Evolutionary conservation across 164 flowering plant genomes (phyloP), one percentile per base, ranked within the genome.

Genomic region (Dillenia turbinata): DNA sequence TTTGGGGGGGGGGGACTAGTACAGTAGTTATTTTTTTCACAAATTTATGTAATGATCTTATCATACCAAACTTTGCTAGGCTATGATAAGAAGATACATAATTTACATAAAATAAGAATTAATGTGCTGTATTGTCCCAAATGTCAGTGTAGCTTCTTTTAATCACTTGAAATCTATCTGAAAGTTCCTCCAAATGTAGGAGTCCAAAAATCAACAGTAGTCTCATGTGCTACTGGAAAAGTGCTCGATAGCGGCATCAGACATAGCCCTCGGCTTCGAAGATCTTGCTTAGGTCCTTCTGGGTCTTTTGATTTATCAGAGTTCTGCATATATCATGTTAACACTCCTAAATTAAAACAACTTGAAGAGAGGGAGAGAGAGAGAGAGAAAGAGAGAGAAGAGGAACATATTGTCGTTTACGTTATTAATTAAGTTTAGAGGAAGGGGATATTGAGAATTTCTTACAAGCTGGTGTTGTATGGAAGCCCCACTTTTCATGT

Each of bases 131-230:
- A 5, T 33, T 4, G 40, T 33, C 40, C 40, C 40, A 33, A 33
- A 33, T 33, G 40, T 33, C 40, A 33, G 40, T 33, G 40, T 33
- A 33, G 70, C 58, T 46, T 13, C 12, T 45, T 15, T n/a, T 47
- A 44, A 15, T 9, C n/a, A 53, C 49, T 49, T 46, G 17, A 5
- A 13, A 14, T 75, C 75, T 82, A 86, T 63, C 89, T 75, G 79
- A 65, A 84, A 15, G 84, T 76, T 69, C 86, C 91, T 58, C 89
- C 95, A 52, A 81, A 86, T 26, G 88, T 81, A 6, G 95, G 91
- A 2, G 81, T 81, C 91, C 85, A 88, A 65, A 79, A 83, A 72
- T 88, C 95, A 40, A 81, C 78, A 1, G 85, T 57, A 2, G 79
- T 76, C 57, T 86, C 95, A n/a, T 80, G 81, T 45, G 77, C 68